A percentile compares a stretch with the other conserved stretches of the same genome.
Conservation (phyloP, 345 rosid genomes). For the Excoecaria cochinchinensis region DNA sequence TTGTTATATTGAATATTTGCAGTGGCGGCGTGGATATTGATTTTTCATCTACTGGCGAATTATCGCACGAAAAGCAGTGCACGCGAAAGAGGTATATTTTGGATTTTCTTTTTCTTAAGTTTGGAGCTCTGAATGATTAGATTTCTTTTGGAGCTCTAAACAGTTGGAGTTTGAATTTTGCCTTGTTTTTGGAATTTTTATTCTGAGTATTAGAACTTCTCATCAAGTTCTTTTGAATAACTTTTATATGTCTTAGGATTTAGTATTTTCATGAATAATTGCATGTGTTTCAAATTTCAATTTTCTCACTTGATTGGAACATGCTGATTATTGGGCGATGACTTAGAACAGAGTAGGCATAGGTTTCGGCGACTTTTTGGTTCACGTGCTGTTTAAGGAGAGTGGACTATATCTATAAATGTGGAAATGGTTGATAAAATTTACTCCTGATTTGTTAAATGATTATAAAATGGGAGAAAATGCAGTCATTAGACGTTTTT, state of each 20-base stretch:
- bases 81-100: constrained; percentile 25
- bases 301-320: background rate
- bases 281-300: background rate
- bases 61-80: constrained; percentile 9
- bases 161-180: background rate
- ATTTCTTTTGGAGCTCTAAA: background rate
- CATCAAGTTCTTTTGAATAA: background rate
- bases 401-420: background rate
- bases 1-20: background rate
- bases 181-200: background rate
- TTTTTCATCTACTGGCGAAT: constrained; percentile 14
- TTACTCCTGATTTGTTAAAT: background rate
- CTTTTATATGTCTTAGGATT: background rate
- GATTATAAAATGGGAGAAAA: background rate
- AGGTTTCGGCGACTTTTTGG: background rate
- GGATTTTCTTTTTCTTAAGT: background rate
- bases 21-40: constrained; percentile 14
- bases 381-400: background rate
- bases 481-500: too few relatives aligned
- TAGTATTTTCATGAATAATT: background rate
- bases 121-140: background rate
- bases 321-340: background rate
- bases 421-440: background rate
- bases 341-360: background rate
- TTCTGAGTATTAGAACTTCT: background rate